phyloP scores from a whole-genome alignment of 225 moss, liverwort and hornwort genomes.

The Marchantia paleacea region DNA sequence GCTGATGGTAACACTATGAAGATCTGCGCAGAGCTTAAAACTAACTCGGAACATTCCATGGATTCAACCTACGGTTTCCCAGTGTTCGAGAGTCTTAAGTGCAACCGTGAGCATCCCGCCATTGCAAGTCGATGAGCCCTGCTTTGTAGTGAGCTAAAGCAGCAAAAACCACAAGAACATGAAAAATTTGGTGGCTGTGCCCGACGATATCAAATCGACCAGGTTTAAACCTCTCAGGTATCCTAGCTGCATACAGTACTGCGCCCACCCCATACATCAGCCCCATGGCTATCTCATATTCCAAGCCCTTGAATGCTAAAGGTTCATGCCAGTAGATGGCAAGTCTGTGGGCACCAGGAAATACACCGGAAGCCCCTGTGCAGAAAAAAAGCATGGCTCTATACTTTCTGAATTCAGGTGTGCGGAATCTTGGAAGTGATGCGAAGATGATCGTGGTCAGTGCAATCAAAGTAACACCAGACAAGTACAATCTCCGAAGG shows the following conservation, averaged over 20 bases:
- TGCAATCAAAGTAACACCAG: constrained; percentile 60
- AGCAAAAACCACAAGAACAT: constrained; percentile 73
- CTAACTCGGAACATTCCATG: neutral
- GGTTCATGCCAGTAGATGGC: constrained; percentile 62
- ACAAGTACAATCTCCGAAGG: constrained; percentile 57
- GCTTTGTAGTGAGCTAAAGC: constrained; percentile 79
- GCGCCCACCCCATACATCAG: constrained; percentile 63
- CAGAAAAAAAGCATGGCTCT: constrained; percentile 66
- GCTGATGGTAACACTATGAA: too few relatives aligned
- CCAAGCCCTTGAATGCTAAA: constrained; percentile 45
- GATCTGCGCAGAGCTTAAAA: neutral
- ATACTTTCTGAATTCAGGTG: constrained; percentile 58
- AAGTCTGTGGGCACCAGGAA: constrained; percentile 74
- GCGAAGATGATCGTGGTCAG: constrained; percentile 54
- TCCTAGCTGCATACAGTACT: constrained; percentile 67
- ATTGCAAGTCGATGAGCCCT: constrained; percentile 66
- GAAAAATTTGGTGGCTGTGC: constrained; percentile 86
- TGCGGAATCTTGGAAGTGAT: constrained; percentile 65
- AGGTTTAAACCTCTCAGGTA: constrained; percentile 75
- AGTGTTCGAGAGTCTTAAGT: neutral
- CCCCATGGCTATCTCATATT: constrained; percentile 65
- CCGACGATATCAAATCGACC: constrained; percentile 81
- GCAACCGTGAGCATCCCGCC: constrained; percentile 78
- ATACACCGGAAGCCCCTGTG: constrained; percentile 68
- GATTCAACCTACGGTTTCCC: neutral